Evolutionary conservation across 2,329 filamentous ascomycete species (phyloP), one percentile per base, ranked within the genome.

Genomic region (Cercospora sojina): DNA sequence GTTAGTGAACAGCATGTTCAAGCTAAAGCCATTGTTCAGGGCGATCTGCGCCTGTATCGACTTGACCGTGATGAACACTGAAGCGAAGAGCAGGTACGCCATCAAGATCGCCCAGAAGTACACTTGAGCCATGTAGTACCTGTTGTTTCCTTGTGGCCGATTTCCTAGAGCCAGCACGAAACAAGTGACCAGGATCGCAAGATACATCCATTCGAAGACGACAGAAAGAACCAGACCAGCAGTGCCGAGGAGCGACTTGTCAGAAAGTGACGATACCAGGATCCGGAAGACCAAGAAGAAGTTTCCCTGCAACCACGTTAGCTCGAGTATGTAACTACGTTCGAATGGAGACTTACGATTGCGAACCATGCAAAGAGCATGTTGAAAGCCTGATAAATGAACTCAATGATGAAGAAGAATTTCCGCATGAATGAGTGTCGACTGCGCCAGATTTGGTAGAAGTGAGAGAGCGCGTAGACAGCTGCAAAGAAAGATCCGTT

Each of bases 271-370:
- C 10, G 88, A 90, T 1, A 94, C 98, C 70, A 99, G 83, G 77
- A 99, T 98, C 79, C 93, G 93, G 84, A 99, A 99, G 73, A 99
- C 94, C 76, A 99, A 83, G 86, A 98, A 99, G 86, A 99, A 99
- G 82, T 99, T 99, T 76, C 95, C 88, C 82, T 84, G 64, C 12
- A 23, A 38, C 2, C 9, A 8, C 43, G 60, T 68, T 64, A 68
- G 66, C 49, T 18, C 16, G 18, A 31, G 6, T 9, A 7, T 60
- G 9, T 12, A 20, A 32, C 10, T 12, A 56, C 20, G 27, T n/a
- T 49, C 4, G 20, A 35, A 16, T 20, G 27, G 32, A 6, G 20
- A 78, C 81, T 78, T 76, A 83, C 91, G 76, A 98, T 95, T 74
- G 91, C 92, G 77, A 99, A 98, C 95, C 95, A 99, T 62, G 95